Conservation (phyloP, 257 asterid genomes). For the Avicennia marina region DNA sequence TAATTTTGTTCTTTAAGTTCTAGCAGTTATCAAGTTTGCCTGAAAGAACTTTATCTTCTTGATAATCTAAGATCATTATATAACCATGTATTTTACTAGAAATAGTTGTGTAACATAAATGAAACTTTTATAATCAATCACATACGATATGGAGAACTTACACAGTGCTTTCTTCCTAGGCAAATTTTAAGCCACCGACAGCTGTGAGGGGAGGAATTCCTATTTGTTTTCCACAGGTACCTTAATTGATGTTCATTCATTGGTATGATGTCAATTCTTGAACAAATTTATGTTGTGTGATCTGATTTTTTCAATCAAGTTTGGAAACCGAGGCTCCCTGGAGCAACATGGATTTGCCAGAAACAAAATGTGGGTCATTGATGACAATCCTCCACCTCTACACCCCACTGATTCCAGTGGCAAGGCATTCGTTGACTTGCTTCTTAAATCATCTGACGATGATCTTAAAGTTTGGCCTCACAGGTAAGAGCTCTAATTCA, state of each 20-base stretch:
- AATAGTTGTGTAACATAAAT: not conserved
- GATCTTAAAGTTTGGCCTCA: constrained; percentile 83
- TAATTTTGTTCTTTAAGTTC: too few species aligned
- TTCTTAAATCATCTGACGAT: constrained; percentile 66
- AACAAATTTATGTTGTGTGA: not conserved
- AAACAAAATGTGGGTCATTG: constrained; percentile 68
- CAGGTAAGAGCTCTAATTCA: constrained; percentile 32
- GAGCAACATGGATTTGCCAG: constrained; percentile 90
- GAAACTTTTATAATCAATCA: not conserved
- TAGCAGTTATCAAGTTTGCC: not conserved
- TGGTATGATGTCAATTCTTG: not conserved
- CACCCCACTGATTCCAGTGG: constrained; percentile 34
- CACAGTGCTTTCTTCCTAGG: constrained; percentile 19
- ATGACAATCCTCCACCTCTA: constrained; percentile 66
- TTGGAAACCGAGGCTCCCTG: constrained; percentile 70
- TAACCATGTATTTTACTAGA: not conserved
- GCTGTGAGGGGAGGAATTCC: constrained; percentile 93
- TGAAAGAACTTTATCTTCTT: not conserved
- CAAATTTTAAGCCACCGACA: constrained; percentile 69
- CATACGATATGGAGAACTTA: not conserved
- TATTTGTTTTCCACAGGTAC: constrained; percentile 88
- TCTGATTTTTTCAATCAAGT: constrained; percentile 30
- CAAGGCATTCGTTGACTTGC: constrained; percentile 52
- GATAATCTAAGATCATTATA: not conserved
- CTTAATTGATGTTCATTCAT: not conserved